Conservation (phyloP, 1,139 yeast species). For the Protomyces arabidopsidicola region DNA sequence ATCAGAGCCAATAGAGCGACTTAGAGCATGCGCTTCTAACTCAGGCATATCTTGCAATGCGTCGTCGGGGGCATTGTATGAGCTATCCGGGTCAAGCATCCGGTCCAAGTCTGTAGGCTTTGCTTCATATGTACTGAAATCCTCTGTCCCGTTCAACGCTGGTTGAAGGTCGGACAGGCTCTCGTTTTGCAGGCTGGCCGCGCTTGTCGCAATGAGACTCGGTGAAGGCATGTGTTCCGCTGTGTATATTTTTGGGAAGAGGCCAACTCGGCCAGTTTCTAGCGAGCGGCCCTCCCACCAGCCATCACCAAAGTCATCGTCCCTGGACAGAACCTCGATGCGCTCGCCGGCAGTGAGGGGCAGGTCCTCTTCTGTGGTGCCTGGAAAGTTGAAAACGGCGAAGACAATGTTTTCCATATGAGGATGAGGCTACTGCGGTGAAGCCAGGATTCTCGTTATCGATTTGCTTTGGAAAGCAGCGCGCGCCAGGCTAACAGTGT, state of each 20-base stretch:
- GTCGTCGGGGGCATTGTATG: not conserved
- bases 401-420: not conserved
- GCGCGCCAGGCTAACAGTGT: too few species aligned
- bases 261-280: slow-evolving; percentile 65
- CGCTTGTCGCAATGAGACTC: not conserved
- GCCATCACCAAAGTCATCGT: slow-evolving; percentile 91
- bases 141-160: slow-evolving; percentile 1
- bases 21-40: not conserved
- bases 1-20: not conserved
- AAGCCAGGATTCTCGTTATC: too few species aligned
- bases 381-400: slow-evolving; percentile 52
- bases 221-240: slow-evolving; percentile 1
- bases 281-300: slow-evolving; percentile 64
- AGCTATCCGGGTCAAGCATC: too few species aligned
- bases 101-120: too few species aligned
- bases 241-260: slow-evolving; percentile 79
- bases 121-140: not conserved
- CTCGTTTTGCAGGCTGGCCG: not conserved
- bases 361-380: slow-evolving; percentile 85
- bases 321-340: slow-evolving; percentile 85
- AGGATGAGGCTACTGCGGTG: too few species aligned
- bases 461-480: too few species aligned
- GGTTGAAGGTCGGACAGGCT: slow-evolving; percentile 1
- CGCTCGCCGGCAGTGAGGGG: slow-evolving; percentile 76
- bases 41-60: not conserved